Base-by-base conservation (phyloP, 768 basidiomycete genomes). In the Rhodotorula graminis region DNA sequence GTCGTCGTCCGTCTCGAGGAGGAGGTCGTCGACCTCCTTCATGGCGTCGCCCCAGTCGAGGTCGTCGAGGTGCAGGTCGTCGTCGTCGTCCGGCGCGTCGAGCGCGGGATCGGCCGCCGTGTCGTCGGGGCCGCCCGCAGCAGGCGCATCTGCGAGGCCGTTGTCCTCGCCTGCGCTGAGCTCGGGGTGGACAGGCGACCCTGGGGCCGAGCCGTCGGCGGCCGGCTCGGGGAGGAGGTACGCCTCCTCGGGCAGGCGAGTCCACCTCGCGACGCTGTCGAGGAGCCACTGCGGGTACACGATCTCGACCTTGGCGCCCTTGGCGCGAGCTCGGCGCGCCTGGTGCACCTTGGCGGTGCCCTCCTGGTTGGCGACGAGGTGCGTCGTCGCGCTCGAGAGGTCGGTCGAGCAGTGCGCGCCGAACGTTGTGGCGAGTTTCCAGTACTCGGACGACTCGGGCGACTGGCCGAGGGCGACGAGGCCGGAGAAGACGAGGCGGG, bases 221-320 rank as follows among this genome's bases (percentile, higher is more conserved):
- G 27, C 61, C 58, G 71, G 69, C 6, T 65, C 40, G 40, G 53
- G 61, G 27, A 81, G 84, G 55, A 91, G 82, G 82, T 93, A 95
- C 5, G 85, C 85, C 2, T 83, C 84, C 82, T 96, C 95, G 73
- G 90, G 88, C 78, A 90, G 89, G 67, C 87, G 87, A 65, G 82
- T 82, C 93, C 95, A 97, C n/a, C 88, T 83, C n/a, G 90, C 89
- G 68, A 94, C 83, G 19, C 89, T 92, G 80, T 94, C 90, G 46
- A 86, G 88, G 78, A 98, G 90, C 95, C 95, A 99, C 16, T 86
- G 84, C 15, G 90, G 81, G 87, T 90, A 91, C 29, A 98, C 92
- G 71, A 97, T 87, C 79, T 46, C 44, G 14, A 12, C 44, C 44
- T 46, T 46, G 14, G 18, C 44, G 14, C 44, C 44, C 14, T 46